Base-by-base conservation (phyloP, 2,329 filamentous ascomycete species). In the Epichloe brachyelytri region DNA sequence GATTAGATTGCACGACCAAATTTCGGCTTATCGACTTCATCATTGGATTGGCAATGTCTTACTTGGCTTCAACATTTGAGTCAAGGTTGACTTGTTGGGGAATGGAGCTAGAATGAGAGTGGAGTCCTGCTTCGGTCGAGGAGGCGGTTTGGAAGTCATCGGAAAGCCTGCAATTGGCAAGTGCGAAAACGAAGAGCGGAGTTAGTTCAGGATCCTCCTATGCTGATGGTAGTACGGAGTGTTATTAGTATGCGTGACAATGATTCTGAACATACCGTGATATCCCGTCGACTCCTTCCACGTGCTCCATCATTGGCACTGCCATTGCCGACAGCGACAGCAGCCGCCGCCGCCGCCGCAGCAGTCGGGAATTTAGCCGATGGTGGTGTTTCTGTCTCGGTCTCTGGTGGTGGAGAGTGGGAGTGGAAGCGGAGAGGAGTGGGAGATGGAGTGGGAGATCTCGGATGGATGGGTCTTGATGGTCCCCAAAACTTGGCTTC, bases 61-160 rank as follows among this genome's bases (percentile, higher is more conserved):
- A 74, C 72, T 67, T 72, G 51, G 71, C 73, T 53, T 73, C 71
- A 36, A 69, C 54, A 54, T 75, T 75, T 51, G 67, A 59, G 54
- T 73, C 72, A 40, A 75, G 66, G 50, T 74, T 70, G 44, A 72
- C 60, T 41, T 61, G 61, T 41, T 61, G 61, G n/a, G 63, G 60
- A 33, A 65, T 59, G 26, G 63, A 59, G 20, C 58, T 55, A 12
- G 43, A 14, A 45, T 58, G 63, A 15, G 57, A 61, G 34, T 63
- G 63, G 22, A 57, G 61, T 20, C 66, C 69, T 52, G 67, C 65
- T 56, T 73, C 69, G 39, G 64, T 60, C 36, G 62, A 63, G 36
- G 63, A 59, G 48, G 63, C 61, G 17, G 58, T 56, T 37, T 62
- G 60, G 41, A 62, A 58, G 37, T 62, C 58, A 41, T 59, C 57